A percentile compares a stretch with the other conserved stretches of the same genome.
phyloP scores from a whole-genome alignment of 2,329 filamentous ascomycete species.

The Berkeleyomyces rouxiae region DNA sequence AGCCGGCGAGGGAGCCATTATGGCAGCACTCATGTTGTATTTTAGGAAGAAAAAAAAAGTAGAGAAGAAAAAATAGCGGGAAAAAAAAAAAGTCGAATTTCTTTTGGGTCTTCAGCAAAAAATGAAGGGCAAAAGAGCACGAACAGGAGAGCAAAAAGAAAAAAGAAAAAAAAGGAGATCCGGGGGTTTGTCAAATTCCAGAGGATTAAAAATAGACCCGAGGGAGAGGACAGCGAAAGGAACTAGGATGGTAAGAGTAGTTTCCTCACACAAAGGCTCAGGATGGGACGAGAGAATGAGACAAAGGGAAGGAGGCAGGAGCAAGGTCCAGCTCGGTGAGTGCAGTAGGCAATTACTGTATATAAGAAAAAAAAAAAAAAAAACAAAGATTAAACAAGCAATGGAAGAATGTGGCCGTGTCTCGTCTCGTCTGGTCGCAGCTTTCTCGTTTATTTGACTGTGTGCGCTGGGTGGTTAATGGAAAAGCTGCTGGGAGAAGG shows the following conservation, averaged over 20 bases:
- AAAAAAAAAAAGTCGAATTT: background rate
- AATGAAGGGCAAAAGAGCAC: background rate
- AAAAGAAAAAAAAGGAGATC: constrained; percentile 1
- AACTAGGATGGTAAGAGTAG: background rate
- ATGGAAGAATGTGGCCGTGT: background rate
- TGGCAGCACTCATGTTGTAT: constrained; percentile 46
- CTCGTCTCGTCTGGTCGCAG: constrained; percentile 10
- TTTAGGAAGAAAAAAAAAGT: background rate
- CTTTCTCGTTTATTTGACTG: constrained; percentile 8
- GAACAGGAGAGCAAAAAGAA: background rate
- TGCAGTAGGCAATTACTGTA: constrained; percentile 4
- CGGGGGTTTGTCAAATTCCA: background rate
- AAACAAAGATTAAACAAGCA: too few relatives aligned
- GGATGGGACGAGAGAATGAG: background rate
- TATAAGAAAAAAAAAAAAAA: too few relatives aligned
- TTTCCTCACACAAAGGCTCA: constrained; percentile 1
- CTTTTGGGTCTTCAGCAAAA: background rate
- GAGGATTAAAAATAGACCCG: background rate
- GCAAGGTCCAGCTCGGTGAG: constrained; percentile 3
- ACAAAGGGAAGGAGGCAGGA: constrained; percentile 9
- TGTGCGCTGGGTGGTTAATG: constrained; percentile 13
- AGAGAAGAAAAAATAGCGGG: background rate
- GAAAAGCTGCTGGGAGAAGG: constrained; percentile 6
- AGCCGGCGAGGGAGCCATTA: constrained; percentile 53
- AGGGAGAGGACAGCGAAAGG: constrained; percentile 2